phyloP scores from a whole-genome alignment of 352 stramenopile species.

The Phytophthora quininea region DNA sequence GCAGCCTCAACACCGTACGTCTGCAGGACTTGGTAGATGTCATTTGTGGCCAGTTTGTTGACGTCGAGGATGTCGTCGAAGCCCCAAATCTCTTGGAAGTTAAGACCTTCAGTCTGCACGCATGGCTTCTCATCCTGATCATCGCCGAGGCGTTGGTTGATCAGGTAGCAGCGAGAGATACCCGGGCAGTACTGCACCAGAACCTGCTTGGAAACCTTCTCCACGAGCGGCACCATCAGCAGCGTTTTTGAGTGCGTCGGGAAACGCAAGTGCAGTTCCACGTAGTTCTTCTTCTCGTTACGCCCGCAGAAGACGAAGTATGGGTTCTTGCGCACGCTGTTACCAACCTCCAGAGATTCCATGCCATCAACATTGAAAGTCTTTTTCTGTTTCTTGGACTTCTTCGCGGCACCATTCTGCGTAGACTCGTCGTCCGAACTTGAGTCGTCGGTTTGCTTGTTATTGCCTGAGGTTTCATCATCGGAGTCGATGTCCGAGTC shows the following conservation, averaged over 20 bases:
- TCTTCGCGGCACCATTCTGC: constrained; percentile 38
- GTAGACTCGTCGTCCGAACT: constrained; percentile 49
- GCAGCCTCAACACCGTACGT: constrained; percentile 99
- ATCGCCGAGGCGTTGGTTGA: constrained; percentile 86
- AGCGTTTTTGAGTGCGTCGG: constrained; percentile 89
- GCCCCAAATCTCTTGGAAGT: constrained; percentile 98
- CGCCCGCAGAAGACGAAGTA: constrained; percentile 86
- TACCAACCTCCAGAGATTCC: constrained; percentile 74
- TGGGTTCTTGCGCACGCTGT: constrained; percentile 84
- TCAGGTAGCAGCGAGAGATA: constrained; percentile 90
- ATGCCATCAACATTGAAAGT: constrained; percentile 59
- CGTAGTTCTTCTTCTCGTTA: constrained; percentile 82
- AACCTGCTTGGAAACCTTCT: constrained; percentile 86
- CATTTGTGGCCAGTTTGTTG: constrained; percentile 96
- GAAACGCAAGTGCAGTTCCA: constrained; percentile 88
- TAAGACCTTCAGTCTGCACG: constrained; percentile 96
- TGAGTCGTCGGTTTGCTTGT: constrained; percentile 17
- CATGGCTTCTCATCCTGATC: constrained; percentile 83
- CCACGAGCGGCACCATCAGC: constrained; percentile 89
- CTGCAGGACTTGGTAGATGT: constrained; percentile 97
- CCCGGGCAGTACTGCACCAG: constrained; percentile 87
- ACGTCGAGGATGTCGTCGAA: constrained; percentile 94
- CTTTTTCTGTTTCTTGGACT: constrained; percentile 35
- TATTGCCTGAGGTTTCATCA: constrained; percentile 53
- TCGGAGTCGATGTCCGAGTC: constrained; percentile 66